Conservation (phyloP, 2,329 filamentous ascomycete species). For the Scedosporium dehoogii region DNA sequence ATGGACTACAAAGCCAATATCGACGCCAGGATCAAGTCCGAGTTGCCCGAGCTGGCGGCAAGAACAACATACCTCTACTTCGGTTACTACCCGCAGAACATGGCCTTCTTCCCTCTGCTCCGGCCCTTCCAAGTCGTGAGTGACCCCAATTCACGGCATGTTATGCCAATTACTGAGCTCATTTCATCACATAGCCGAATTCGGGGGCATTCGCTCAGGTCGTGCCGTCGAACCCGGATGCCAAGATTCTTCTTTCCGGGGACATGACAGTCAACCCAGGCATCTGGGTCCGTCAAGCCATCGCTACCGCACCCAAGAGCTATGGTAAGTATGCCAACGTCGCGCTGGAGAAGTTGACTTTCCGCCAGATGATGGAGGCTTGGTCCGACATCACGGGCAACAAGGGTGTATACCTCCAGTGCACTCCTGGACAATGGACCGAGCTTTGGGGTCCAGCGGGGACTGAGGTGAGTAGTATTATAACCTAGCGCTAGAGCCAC, state of each 20-base stretch:
- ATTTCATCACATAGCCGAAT: not conserved
- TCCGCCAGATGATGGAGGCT: conserved; percentile 14
- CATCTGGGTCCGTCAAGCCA: conserved; percentile 15
- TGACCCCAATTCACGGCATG: not conserved
- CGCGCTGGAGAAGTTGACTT: conserved; percentile 15
- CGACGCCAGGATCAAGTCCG: conserved; percentile 27
- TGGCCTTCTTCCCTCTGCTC: conserved; percentile 8
- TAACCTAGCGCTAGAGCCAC: not conserved
- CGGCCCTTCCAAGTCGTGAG: conserved; percentile 3
- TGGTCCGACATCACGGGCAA: conserved; percentile 16
- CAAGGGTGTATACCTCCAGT: conserved; percentile 12
- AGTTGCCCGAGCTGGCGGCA: conserved; percentile 17
- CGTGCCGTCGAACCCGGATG: conserved; percentile 11
- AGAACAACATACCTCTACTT: conserved; percentile 32
- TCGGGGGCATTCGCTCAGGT: conserved; percentile 12
- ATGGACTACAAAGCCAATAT: conserved; percentile 31
- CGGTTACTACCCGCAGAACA: conserved; percentile 24
- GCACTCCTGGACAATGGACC: conserved; percentile 11
- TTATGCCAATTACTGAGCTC: not conserved
- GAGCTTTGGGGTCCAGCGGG: conserved; percentile 14
- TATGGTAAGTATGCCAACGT: conserved; percentile 15
- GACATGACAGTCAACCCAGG: conserved; percentile 16
- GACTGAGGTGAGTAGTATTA: conserved; percentile 8
- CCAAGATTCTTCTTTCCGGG: conserved; percentile 15
- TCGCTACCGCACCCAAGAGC: conserved; percentile 9